Evolutionary conservation across 2,329 filamentous ascomycete species (phyloP).

Genomic region (Domatiomyces catenatus): DNA sequence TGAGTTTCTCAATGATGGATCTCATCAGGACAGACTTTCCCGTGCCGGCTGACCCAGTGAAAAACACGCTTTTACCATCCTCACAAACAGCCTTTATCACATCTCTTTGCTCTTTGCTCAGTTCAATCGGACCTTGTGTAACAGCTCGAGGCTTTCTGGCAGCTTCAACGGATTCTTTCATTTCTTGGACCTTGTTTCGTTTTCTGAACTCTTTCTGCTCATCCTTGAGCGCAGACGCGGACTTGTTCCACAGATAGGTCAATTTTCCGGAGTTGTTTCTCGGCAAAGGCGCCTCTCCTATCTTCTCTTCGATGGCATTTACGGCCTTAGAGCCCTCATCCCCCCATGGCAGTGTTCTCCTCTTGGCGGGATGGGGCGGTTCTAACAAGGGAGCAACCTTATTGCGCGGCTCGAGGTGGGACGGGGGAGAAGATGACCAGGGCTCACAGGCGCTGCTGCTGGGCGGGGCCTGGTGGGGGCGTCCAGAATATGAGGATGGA

Average conservation of each 20-base stretch:
- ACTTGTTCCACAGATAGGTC: conserved; percentile 53
- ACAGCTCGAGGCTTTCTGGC: conserved; percentile 24
- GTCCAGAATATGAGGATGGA: conserved; percentile 23
- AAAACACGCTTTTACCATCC: conserved; percentile 78
- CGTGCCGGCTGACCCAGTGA: conserved; percentile 89
- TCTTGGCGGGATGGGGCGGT: conserved; percentile 36
- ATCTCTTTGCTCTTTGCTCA: conserved; percentile 74
- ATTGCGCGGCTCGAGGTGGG: conserved; percentile 20
- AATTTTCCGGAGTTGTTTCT: conserved; percentile 25
- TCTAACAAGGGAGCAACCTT: conserved; percentile 17
- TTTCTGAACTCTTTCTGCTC: conserved; percentile 59
- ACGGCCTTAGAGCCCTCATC: conserved; percentile 19
- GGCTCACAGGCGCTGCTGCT: conserved; percentile 44
- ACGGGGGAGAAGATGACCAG: conserved; percentile 50
- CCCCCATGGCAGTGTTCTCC: conserved; percentile 49
- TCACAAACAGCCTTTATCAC: conserved; percentile 73
- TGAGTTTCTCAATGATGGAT: conserved; percentile 70
- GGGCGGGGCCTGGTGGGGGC: conserved; percentile 15
- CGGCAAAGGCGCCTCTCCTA: conserved; percentile 24
- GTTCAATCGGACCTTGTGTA: conserved; percentile 37
- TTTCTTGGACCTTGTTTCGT: conserved; percentile 32
- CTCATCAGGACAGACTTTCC: conserved; percentile 94
- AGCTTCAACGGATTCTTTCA: conserved; percentile 26
- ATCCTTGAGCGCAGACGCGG: conserved; percentile 59
- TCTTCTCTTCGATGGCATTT: conserved; percentile 3